Evolutionary conservation across 2,329 filamentous ascomycete genomes (phyloP), one percentile per base, ranked within the genome.

Genomic region (Aureobasidium namibiae): DNA sequence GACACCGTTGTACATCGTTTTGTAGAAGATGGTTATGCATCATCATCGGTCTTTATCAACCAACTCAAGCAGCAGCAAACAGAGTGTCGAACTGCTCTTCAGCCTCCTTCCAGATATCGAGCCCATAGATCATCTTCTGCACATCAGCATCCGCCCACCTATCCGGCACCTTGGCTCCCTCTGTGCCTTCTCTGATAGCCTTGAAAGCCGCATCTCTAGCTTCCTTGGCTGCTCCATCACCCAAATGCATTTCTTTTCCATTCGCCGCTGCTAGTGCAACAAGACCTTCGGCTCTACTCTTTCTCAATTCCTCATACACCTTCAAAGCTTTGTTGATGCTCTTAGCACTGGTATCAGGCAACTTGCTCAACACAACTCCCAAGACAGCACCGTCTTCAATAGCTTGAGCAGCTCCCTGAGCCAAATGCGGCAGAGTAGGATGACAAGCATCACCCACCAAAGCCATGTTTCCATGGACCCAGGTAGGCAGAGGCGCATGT

Each of bases 381-480:
- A 85, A 68, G 0, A 83, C 82, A 0, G 79, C 82, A 0, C 78
- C 82, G 63, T 87, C 83, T 69, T 87, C 83, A 57, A 87, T 82
- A 0, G 83, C 83, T 66, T 86, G 83, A 1, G 84, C 83, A 0
- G 83, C 84, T 9, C 84, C 84, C 68, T 87, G 83, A 0, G 81
- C 82, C 57, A 86, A 73, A 68, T 86, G 84, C 0, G 84, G 84
- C 0, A 86, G 74, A 2, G 83, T 86, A 0, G 83, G 82, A 68
- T 86, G 84, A 65, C 81, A 83, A 1, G 82, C 80, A 65, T 85
- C 82, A 21, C 82, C 82, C 0, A 84, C 74, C 4, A 85, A 72
- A 2, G 80, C 81, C 1, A 76, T 73, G 11, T 71, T 74, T 11
- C 78, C 77, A 38, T 80, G 72, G 0, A 83, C 75, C 85, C 85